Base-by-base conservation (phyloP, 371 early-diverging fungal species). In the Lichtheimia hyalospora region DNA sequence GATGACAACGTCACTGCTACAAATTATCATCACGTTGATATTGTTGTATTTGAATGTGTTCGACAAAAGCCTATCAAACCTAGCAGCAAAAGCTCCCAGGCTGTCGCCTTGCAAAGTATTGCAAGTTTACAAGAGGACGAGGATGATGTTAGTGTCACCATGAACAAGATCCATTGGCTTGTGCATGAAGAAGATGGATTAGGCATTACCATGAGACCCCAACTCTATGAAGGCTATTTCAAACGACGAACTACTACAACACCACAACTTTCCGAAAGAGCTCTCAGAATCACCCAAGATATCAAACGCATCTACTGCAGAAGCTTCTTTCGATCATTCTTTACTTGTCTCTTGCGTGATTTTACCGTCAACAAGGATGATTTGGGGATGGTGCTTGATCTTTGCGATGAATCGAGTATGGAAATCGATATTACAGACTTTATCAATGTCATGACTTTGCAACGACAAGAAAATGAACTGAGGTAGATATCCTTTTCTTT, bases 351-450 rank as follows among this genome's bases (percentile, higher is more conserved):
- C 14, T 64, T 89, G 57, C 81, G 85, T 55, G 87, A 85, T 1
- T 79, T 81, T 42, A 53, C 73, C 10, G 77, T 89, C 20, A 74
- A 73, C 42, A 64, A 72, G 13, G 63, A 70, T 0, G 91, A 91
- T 61, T 61, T 92, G 23, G 72, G 66, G 15, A 84, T 78, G 52
- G 85, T 84, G 0, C 54, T 86, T 25, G 75, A 77, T 14, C 70
- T 83, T 3, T 89, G 90, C 53, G 73, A 79, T 25, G 83, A 88
- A 50, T 79, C 84, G 0, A 60, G 68, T 5, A 81, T 91, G 62
- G 85, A 89, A 27, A 83, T 92, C 42, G 87, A 91, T 69, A 81
- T 91, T 14, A 90, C 92, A 1, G 83, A 75, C 1, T 90, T 86
- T 67, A 62, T 92, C 5, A 89, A 91, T 60, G 83, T 84, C 0